Evolutionary conservation across 495 filamentous ascomycete genomes (phyloP).

Genomic region (Penicillium taxi): DNA sequence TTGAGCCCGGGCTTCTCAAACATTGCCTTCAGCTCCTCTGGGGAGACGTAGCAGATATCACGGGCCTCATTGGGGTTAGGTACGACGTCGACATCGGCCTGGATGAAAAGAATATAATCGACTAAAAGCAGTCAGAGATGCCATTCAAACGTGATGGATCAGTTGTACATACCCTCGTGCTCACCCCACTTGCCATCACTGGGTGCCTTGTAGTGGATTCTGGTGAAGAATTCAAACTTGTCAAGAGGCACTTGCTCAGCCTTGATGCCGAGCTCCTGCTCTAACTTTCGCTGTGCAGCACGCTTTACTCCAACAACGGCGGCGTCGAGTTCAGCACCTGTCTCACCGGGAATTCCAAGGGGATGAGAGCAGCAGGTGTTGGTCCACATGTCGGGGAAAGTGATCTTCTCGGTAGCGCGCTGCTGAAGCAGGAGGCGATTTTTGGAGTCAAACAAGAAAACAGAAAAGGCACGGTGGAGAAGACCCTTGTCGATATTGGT

Average conservation of each 20-base stretch:
- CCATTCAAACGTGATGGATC: not conserved
- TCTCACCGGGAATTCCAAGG: constrained; percentile 83
- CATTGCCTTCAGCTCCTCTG: constrained; percentile 74
- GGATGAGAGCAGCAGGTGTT: constrained; percentile 99
- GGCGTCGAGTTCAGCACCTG: constrained; percentile 71
- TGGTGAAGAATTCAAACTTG: constrained; percentile 85
- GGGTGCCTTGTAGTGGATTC: constrained; percentile 97
- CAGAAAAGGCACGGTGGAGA: constrained; percentile 93
- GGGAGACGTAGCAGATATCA: constrained; percentile 73
- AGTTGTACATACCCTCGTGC: constrained; percentile 73
- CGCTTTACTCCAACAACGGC: constrained; percentile 78
- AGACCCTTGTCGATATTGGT: constrained; percentile 93
- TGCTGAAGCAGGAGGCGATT: constrained; percentile 90
- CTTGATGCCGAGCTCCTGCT: constrained; percentile 92
- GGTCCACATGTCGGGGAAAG: constrained; percentile 99
- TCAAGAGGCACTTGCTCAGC: constrained; percentile 83
- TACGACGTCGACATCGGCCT: constrained; percentile 76
- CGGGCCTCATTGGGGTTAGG: constrained; percentile 81
- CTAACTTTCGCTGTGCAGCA: constrained; percentile 84
- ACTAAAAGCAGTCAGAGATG: constrained; percentile 44
- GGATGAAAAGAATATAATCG: constrained; percentile 98
- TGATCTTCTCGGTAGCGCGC: constrained; percentile 95
- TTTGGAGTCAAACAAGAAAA: constrained; percentile 90
- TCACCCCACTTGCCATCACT: constrained; percentile 98
- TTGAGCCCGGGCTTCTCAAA: constrained; percentile 70